Evolutionary conservation across 257 asterid genomes (phyloP), one percentile per base, ranked within the genome.

Genomic region (Salvia miltiorrhiza): DNA sequence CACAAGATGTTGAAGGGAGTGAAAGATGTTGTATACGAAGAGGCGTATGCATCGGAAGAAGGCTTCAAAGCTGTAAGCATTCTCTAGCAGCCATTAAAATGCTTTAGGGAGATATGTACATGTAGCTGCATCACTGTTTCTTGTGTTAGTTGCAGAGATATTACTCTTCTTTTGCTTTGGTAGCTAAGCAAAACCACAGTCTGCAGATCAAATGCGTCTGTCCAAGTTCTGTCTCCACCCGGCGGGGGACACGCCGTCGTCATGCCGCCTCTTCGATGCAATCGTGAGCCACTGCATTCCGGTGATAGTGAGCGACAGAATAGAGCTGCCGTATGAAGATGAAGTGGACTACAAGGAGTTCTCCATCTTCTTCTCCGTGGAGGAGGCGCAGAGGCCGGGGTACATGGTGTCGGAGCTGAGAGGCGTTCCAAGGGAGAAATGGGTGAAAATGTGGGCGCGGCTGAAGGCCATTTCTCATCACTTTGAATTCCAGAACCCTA

Each of bases 221-320:
- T 87, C 97, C 10, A 91, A 91, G 80, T 91, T 89, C 67, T 91
- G 97, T 63, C 82, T 91, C 37, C 76, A 91, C 54, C 95, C 96
- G 5, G 97, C 96, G 0, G 96, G 97, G 5, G 97, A 91, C 78
- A 91, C 96, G 4, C 97, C 96, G 33, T 91, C 97, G 56, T 91
- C 97, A 3, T 91, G 97, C 75, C 97, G 96, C 30, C 89, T 91
- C 33, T 91, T 91, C 61, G 97, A 91, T 76, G 90, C 96, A 16
- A 87, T 91, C 10, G 95, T 89, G 59, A 91, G 90, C 80, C 96
- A 91, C 77, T 91, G 97, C 59, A 87, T 91, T 69, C 97, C 97
- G 9, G 90, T 91, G 1, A 87, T 91, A 64, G 88, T 91, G 65
- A 91, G 97, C 14, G 92, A 91, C 78, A 83, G 82, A 72, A 79